Percentiles rank a stretch among this genome's conserved stretches.
Evolutionary conservation across 2,329 filamentous ascomycete genomes (phyloP).

Genomic region (Corniculantispora saksenae): DNA sequence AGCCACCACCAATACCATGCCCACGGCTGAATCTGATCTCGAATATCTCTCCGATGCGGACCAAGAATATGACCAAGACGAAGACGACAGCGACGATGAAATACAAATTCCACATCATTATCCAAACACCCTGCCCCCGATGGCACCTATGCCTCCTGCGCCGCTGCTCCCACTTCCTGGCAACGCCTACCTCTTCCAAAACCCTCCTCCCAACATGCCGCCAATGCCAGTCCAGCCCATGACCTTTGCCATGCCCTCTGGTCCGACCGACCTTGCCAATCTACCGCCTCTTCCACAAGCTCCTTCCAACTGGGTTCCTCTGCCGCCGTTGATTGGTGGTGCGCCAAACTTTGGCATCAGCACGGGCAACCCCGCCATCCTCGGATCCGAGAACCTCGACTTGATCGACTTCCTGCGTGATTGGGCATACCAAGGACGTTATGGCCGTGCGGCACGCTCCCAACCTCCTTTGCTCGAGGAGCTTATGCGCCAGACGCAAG

Average conservation of each 20-base stretch:
- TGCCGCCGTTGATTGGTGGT: constrained; percentile 26
- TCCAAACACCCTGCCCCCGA: background rate
- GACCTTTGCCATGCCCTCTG: background rate
- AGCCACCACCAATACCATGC: background rate
- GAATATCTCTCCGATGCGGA: constrained; percentile 4
- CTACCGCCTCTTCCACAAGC: constrained; percentile 18
- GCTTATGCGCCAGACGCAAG: constrained; percentile 33
- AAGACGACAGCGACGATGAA: constrained; percentile 16
- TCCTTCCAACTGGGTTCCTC: constrained; percentile 31
- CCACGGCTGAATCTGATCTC: background rate
- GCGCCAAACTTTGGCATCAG: constrained; percentile 25
- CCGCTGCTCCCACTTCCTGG: background rate
- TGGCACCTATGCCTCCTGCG: background rate
- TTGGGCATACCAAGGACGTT: constrained; percentile 45
- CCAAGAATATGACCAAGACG: constrained; percentile 1
- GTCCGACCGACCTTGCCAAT: constrained; percentile 18
- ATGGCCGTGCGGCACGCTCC: constrained; percentile 26
- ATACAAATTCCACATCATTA: background rate
- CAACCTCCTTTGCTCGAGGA: constrained; percentile 31
- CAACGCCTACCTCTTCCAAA: background rate
- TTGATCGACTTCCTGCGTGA: constrained; percentile 51
- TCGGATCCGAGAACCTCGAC: constrained; percentile 52
- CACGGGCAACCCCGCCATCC: constrained; percentile 37
- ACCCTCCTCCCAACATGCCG: background rate
- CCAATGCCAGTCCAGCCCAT: background rate